A percentile compares a stretch with the other conserved stretches of the same genome.
phyloP scores from a whole-genome alignment of 768 basidiomycete species.

The Rickenella mellea region DNA sequence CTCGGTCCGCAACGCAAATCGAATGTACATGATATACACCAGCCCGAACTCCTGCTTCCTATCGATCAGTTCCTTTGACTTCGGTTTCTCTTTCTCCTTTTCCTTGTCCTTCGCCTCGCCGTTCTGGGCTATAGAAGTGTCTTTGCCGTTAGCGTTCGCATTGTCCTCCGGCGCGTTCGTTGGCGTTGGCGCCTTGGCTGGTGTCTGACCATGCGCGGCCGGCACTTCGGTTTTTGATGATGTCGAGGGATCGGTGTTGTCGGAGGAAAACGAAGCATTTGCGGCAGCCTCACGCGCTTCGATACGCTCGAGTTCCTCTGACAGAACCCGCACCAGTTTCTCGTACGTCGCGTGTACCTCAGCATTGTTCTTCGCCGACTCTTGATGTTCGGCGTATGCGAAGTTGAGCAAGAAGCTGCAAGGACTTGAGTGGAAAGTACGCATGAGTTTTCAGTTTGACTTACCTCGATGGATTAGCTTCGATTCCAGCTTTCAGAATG shows the following conservation, averaged over 20 bases:
- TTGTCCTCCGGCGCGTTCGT: too few species aligned
- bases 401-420: constrained; percentile 83
- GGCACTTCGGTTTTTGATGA: too few species aligned
- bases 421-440: not conserved
- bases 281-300: constrained; percentile 32
- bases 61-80: constrained; percentile 47
- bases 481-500: constrained; percentile 76
- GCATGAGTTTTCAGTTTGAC: constrained; percentile 6
- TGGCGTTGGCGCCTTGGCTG: too few species aligned
- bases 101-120: too few species aligned
- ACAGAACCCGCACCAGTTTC: constrained; percentile 59
- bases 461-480: constrained; percentile 79
- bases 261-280: constrained; percentile 28
- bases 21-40: constrained; percentile 87
- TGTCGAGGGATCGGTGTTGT: too few species aligned
- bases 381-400: constrained; percentile 71
- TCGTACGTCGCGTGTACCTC: constrained; percentile 69
- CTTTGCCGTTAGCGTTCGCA: too few species aligned
- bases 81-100: constrained; percentile 32
- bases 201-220: too few species aligned
- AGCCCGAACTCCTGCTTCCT: constrained; percentile 65
- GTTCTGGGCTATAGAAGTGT: too few species aligned
- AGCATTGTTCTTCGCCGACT: constrained; percentile 49
- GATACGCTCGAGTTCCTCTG: constrained; percentile 50
- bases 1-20: constrained; percentile 83